phyloP scores from a whole-genome alignment of 257 asterid species.

The Solanum chaucha region DNA sequence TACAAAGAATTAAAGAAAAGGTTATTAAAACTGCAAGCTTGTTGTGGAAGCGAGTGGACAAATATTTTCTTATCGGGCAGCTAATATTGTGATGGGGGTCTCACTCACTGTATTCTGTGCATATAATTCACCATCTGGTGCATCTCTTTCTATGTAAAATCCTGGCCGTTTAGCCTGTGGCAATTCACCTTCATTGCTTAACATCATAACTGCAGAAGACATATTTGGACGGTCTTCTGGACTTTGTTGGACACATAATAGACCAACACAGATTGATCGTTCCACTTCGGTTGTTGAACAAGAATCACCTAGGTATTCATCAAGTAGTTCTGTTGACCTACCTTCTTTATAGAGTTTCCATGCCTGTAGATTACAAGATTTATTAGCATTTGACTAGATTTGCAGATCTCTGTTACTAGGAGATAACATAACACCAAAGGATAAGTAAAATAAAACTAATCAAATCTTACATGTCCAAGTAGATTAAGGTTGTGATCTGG shows the following conservation, averaged over 20 bases:
- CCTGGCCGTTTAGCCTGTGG: slow-evolving; percentile 26
- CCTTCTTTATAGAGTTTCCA: slow-evolving; percentile 21
- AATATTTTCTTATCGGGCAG: neutral
- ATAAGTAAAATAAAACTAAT: neutral
- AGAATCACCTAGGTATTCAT: neutral
- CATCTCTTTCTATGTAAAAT: slow-evolving; percentile 10
- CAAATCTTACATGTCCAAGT: slow-evolving; percentile 15
- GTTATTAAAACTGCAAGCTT: neutral
- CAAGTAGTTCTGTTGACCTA: slow-evolving; percentile 13
- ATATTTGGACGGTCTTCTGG: slow-evolving; percentile 29
- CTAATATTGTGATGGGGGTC: neutral
- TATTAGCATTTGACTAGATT: neutral
- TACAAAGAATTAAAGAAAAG: neutral
- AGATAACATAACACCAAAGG: neutral
- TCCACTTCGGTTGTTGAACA: slow-evolving; percentile 3
- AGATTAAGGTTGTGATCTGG: slow-evolving; percentile 13
- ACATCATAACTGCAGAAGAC: slow-evolving; percentile 21
- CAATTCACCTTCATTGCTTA: slow-evolving; percentile 15
- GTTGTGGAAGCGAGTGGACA: neutral
- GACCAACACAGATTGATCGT: slow-evolving; percentile 20
- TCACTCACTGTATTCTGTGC: neutral
- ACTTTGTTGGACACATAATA: slow-evolving; percentile 24
- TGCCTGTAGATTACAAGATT: slow-evolving; percentile 10
- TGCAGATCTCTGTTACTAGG: neutral
- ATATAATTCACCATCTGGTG: neutral